Conservation (phyloP, 306 rosid genomes). For the Dicorynia guianensis region DNA sequence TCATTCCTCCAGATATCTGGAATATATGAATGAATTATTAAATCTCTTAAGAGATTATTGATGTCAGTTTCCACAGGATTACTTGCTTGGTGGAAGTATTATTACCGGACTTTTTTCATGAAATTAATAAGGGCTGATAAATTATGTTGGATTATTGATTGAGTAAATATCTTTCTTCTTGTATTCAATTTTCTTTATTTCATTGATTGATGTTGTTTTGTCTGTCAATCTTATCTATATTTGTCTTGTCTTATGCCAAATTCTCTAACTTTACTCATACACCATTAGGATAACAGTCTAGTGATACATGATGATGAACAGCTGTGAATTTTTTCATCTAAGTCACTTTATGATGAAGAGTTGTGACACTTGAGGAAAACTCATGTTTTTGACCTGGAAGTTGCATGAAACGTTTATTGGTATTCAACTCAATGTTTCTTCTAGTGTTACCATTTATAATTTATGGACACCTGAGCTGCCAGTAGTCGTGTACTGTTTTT, state of each 20-base stretch:
- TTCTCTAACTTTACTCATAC: background rate
- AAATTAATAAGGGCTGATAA: constrained; percentile 15
- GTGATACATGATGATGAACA: background rate
- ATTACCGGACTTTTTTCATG: constrained; percentile 14
- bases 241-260: background rate
- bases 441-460: background rate
- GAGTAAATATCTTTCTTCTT: background rate
- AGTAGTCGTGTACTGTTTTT: constrained; percentile 6
- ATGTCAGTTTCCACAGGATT: constrained; percentile 2
- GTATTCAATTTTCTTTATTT: background rate
- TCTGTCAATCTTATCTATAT: constrained; percentile 2
- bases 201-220: background rate
- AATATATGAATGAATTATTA: background rate
- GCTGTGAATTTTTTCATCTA: background rate
- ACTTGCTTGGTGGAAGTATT: background rate
- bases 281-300: constrained; percentile 1
- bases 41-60: background rate
- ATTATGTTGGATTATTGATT: background rate
- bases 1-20: constrained; percentile 5
- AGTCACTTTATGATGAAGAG: constrained; percentile 13
- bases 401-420: constrained; percentile 26
- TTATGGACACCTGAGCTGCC: constrained; percentile 4
- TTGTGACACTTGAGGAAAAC: constrained; percentile 15
- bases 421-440: constrained; percentile 5
- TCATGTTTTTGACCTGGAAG: background rate